Conservation (phyloP, 257 asterid species). For the Coffea eugenioides region DNA sequence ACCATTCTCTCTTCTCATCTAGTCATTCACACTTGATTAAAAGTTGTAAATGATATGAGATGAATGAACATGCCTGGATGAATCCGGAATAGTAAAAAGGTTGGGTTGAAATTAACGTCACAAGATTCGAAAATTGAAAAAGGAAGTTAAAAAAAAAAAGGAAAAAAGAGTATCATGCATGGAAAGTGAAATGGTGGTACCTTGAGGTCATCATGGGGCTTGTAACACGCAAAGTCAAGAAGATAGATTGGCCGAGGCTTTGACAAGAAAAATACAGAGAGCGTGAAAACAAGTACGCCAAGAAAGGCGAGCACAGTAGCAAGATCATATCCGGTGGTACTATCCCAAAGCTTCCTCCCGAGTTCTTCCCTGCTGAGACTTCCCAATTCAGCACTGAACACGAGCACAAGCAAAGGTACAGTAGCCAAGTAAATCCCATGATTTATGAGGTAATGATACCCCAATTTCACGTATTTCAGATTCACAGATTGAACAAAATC, state of each 20-base stretch:
- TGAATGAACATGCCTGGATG: too few species aligned
- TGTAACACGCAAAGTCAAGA: slow-evolving; percentile 83
- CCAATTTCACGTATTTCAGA: slow-evolving; percentile 78
- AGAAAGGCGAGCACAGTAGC: slow-evolving; percentile 57
- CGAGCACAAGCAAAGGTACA: slow-evolving; percentile 61
- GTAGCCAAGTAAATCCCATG: slow-evolving; percentile 75
- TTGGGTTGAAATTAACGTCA: too few species aligned
- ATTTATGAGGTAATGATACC: slow-evolving; percentile 76
- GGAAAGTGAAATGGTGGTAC: slow-evolving; percentile 18
- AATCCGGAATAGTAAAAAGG: too few species aligned
- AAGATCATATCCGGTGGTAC: slow-evolving; percentile 58
- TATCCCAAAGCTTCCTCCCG: slow-evolving; percentile 77
- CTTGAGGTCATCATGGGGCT: slow-evolving; percentile 81
- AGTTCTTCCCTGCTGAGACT: slow-evolving; percentile 71
- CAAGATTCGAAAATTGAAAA: too few species aligned
- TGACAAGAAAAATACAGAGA: slow-evolving; percentile 64
- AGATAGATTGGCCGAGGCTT: slow-evolving; percentile 67
- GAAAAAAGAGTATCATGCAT: neutral
- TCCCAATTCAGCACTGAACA: slow-evolving; percentile 80
- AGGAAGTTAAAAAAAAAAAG: too few species aligned
- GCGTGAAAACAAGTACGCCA: slow-evolving; percentile 54
- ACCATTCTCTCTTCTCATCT: too few species aligned
- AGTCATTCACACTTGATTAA: too few species aligned
- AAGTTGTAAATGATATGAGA: too few species aligned
- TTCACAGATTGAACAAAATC: slow-evolving; percentile 90